Percentiles rank a stretch among this genome's conserved stretches.
Evolutionary conservation across 129 eudicot genomes (phyloP).

Genomic region (Arctium lappa): DNA sequence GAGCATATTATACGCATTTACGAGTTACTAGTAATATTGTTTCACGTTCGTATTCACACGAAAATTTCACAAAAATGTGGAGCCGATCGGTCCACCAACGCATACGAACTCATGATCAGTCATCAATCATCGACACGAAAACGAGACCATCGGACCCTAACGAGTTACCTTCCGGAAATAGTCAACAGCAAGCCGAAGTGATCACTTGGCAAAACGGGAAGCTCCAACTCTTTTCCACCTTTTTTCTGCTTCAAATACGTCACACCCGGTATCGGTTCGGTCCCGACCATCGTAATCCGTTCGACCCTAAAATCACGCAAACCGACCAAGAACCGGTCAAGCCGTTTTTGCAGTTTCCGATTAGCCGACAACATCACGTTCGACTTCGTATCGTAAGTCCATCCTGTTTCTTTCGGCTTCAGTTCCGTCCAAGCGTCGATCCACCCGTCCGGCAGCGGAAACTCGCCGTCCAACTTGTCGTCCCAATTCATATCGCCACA

Average conservation of each 20-base stretch:
- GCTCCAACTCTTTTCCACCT: constrained; percentile 52
- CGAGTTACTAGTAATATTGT: not conserved
- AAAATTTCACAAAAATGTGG: not conserved
- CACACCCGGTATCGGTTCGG: constrained; percentile 60
- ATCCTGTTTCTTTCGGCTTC: constrained; percentile 58
- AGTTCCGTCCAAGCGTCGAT: constrained; percentile 76
- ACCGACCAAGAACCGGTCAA: constrained; percentile 60
- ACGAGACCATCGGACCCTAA: not conserved
- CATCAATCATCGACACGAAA: not conserved
- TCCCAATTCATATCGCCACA: constrained; percentile 98
- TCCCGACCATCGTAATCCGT: constrained; percentile 67
- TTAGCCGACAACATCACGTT: constrained; percentile 79
- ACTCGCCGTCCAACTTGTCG: constrained; percentile 74
- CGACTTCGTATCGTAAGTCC: constrained; percentile 85
- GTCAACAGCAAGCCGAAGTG: constrained; percentile 86
- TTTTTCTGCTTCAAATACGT: constrained; percentile 64
- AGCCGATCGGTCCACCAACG: not conserved
- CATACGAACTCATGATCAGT: not conserved
- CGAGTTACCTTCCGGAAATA: constrained; percentile 23
- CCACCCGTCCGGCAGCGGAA: constrained; percentile 80
- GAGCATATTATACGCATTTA: not conserved
- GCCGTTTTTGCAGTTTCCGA: constrained; percentile 65
- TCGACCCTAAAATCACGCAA: constrained; percentile 54
- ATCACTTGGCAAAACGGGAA: constrained; percentile 94
- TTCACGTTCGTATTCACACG: not conserved